Base-by-base conservation (phyloP, 805 yeast species). In the Danielia oregonensis region DNA sequence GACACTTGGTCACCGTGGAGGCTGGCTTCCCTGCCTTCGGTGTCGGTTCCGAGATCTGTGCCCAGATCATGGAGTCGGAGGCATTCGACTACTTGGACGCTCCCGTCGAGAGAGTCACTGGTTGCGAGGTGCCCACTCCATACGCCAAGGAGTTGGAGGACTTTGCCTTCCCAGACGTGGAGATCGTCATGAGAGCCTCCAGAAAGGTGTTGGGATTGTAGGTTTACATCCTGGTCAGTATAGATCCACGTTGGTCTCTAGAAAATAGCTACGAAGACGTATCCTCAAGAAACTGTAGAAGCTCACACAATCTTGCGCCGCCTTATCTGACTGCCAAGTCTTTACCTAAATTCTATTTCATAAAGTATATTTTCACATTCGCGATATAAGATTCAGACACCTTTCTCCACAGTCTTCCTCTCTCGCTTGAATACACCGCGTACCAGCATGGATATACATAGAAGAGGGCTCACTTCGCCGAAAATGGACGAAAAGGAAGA, bases 71-170 rank as follows among this genome's bases (percentile, higher is more conserved):
- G 96, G 99, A 93, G 72, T 79, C 94, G 39, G 97, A 89, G 68
- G 97, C 95, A 35, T 93, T 93, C 51, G 98, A 93, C 69, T 86
- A 88, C 78, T 78, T 93, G 59, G 99, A 93, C 68, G 95, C 97
- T 42, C 99, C 99, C 53, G 86, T 93, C 49, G 95, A 83, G 72
- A 87, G 99, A 76, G 91, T 89, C 55, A 93, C 98, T 40, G 98
- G 98, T 65, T 95, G 97, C 61, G 99, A 93, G 72, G 97, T 89
- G 21, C 99, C 99, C 66, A 93, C 98, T 51, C 99, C 99, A 48
- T 93, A 93, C 62, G 96, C 96, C 53, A 78, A 80, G 66, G 89
- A 83, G 70, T 78, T 93, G 61, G 99, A 93, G 79, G 94, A 85
- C 71, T 86, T 93, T 61, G 96, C 97, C 37, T 93, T 93, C 96